These are phyloP conservation scores for Candida dubliniensis DNA, from an alignment of 1,139 yeast genomes.

Conservation along the genomic window DNA sequence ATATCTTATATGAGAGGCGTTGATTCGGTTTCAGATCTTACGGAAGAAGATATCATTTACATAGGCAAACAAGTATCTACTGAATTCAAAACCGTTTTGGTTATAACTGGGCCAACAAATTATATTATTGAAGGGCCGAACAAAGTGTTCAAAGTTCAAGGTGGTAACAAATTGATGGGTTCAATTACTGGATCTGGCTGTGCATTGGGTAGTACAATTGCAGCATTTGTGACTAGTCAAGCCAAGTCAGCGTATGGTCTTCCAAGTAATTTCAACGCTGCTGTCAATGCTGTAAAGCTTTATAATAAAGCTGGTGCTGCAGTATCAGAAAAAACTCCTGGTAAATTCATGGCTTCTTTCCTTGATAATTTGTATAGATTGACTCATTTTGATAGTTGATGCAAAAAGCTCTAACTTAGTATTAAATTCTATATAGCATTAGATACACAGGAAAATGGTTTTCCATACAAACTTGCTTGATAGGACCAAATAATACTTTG, in stretches of 20 bases:
- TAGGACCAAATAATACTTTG: conserved; percentile 53
- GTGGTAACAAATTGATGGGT: conserved; percentile 72
- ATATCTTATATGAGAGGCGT: conserved; percentile 68
- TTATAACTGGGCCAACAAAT: conserved; percentile 54
- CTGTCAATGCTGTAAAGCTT: conserved; percentile 56
- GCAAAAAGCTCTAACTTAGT: background rate
- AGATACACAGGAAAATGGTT: conserved; percentile 50
- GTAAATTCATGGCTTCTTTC: conserved; percentile 48
- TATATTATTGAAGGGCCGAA: conserved; percentile 24
- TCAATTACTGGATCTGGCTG: conserved; percentile 89
- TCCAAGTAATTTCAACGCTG: conserved; percentile 45
- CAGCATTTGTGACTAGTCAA: conserved; percentile 55
- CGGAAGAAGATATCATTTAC: conserved; percentile 27
- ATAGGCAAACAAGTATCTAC: conserved; percentile 56
- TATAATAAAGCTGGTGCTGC: conserved; percentile 77
- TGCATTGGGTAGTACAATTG: conserved; percentile 73
- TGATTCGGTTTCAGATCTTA: conserved; percentile 50
- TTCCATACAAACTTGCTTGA: conserved; percentile 47
- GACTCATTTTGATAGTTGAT: conserved; percentile 11
- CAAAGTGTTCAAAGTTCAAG: conserved; percentile 32
- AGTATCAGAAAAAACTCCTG: conserved; percentile 40
- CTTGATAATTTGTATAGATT: conserved; percentile 41
- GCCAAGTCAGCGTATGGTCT: conserved; percentile 22
- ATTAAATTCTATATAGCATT: conserved; percentile 31
- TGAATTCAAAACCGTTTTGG: conserved; percentile 62